Conservation (phyloP, 306 rosid genomes). For the Ziziphus jujuba region DNA sequence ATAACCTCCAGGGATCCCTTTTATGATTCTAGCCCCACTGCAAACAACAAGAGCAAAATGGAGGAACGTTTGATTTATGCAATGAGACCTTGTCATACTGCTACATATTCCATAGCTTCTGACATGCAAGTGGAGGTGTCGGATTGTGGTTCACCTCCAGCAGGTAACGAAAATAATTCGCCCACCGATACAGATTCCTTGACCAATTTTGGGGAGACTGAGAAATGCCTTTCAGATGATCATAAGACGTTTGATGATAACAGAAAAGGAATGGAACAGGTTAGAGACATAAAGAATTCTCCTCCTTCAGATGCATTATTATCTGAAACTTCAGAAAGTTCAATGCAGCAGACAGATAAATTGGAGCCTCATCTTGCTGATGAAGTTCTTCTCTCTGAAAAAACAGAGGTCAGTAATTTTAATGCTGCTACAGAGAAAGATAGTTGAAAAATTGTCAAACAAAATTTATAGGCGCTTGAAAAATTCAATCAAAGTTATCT, state of each 20-base stretch:
- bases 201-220: conserved; percentile 58
- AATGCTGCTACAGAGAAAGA: background rate
- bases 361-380: conserved; percentile 24
- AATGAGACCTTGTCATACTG: conserved; percentile 43
- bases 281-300: conserved; percentile 27
- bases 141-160: conserved; percentile 71
- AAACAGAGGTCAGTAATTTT: conserved; percentile 38
- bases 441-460: no score
- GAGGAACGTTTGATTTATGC: conserved; percentile 37
- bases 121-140: conserved; percentile 93
- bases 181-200: conserved; percentile 56
- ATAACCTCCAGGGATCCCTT: conserved; percentile 27
- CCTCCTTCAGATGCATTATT: conserved; percentile 27
- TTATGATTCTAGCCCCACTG: conserved; percentile 35
- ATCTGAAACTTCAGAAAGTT: conserved; percentile 21
- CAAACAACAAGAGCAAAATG: conserved; percentile 32
- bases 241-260: conserved; percentile 23
- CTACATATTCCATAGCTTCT: conserved; percentile 78
- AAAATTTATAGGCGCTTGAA: no score
- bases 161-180: conserved; percentile 51
- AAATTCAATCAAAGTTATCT: background rate
- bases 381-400: conserved; percentile 22
- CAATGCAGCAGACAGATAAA: conserved; percentile 29
- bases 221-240: conserved; percentile 25
- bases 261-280: conserved; percentile 23